phyloP scores from a whole-genome alignment of 106 monocot genomes.

The Dioscorea dumetorum region DNA sequence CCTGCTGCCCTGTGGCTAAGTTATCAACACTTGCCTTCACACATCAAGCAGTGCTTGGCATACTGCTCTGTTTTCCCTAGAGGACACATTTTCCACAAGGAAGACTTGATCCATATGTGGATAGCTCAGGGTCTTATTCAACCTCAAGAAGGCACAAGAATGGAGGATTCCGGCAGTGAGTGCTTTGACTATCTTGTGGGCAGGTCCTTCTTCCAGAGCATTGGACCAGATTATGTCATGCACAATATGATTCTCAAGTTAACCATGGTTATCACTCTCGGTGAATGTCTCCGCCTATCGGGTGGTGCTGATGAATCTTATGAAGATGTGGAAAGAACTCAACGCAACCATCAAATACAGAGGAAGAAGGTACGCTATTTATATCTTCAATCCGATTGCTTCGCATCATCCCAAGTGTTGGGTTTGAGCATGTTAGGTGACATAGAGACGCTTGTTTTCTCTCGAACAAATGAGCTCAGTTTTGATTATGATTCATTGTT shows the following conservation, averaged over 20 bases:
- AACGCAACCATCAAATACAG: too few relatives aligned
- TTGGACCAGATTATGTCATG: neutral
- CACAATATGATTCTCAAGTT: neutral
- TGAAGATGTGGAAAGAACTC: too few relatives aligned
- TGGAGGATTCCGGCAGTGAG: slow-evolving; percentile 8
- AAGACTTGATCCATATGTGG: neutral
- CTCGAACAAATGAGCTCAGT: neutral
- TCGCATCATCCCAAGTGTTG: too few relatives aligned
- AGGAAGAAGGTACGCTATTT: neutral
- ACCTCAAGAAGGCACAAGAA: neutral
- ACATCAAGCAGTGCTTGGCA: neutral
- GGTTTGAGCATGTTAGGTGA: neutral
- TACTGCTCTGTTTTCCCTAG: neutral
- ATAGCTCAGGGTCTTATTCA: neutral
- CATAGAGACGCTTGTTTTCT: slow-evolving; percentile 14
- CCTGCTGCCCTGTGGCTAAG: neutral
- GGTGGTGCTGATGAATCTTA: neutral
- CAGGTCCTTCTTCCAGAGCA: slow-evolving; percentile 15
- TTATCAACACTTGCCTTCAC: neutral
- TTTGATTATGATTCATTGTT: neutral
- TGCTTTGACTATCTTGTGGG: slow-evolving; percentile 12
- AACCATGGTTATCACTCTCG: neutral
- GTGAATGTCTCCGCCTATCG: slow-evolving; percentile 9
- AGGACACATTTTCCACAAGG: neutral
- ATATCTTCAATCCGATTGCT: neutral